Percentiles rank a stretch among this genome's conserved stretches.
Conservation (phyloP, 257 asterid genomes). For the Cruciata laevipes region DNA sequence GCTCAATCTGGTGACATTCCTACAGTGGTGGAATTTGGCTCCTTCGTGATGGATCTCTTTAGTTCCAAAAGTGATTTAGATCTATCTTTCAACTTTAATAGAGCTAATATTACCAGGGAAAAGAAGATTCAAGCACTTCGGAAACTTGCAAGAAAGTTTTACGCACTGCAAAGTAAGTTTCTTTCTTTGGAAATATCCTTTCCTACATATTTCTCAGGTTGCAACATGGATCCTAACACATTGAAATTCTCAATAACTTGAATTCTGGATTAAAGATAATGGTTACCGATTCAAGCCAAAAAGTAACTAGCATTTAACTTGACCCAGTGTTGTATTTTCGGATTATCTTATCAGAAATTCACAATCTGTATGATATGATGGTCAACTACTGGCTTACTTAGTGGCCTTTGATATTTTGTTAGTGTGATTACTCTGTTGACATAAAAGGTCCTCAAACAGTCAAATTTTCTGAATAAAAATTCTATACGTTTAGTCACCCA, state of each 20-base stretch:
- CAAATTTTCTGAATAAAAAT: not conserved
- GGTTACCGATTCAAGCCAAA: not conserved
- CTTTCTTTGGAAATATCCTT: not conserved
- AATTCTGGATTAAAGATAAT: not conserved
- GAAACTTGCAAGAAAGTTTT: slow-evolving; percentile 68
- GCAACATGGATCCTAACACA: not conserved
- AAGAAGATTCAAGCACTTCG: slow-evolving; percentile 70
- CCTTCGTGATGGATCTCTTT: slow-evolving; percentile 87
- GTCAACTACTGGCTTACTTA: not conserved
- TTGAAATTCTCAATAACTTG: not conserved
- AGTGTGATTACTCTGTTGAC: not conserved
- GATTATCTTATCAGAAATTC: not conserved
- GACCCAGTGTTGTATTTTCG: not conserved
- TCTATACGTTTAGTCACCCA: not conserved
- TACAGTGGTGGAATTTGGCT: slow-evolving; percentile 77
- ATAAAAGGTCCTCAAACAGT: not conserved
- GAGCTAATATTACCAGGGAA: slow-evolving; percentile 45
- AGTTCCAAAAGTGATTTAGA: slow-evolving; percentile 71
- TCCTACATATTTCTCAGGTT: not conserved
- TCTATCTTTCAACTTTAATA: slow-evolving; percentile 67
- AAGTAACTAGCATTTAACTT: not conserved
- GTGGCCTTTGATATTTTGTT: not conserved
- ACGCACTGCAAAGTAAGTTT: slow-evolving; percentile 58
- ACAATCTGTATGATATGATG: not conserved
- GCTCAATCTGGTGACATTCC: slow-evolving; percentile 53